Evolutionary conservation across 306 rosid genomes (phyloP), one percentile per base, ranked within the genome.

Genomic region (Quercus agrifolia): DNA sequence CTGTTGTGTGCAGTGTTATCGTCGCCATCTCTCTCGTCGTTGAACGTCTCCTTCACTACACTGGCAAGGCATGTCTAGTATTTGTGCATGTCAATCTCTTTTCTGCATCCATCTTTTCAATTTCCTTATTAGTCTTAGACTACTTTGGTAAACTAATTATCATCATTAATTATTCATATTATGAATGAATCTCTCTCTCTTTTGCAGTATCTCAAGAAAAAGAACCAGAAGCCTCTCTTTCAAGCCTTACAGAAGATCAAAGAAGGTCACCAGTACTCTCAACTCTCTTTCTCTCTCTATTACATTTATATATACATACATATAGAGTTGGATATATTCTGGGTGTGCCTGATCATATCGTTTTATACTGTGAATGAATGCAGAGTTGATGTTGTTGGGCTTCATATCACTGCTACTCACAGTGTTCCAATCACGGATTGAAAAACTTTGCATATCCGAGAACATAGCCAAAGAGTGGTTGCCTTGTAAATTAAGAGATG

Each of bases 351-450:
- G 0, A 27, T 5, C 23, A 6, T 58, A 57, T 74, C 10, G 20
- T 55, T 20, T 20, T 14, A 35, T 58, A 1, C 0, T 15, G 35
- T 28, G 71, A 18, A 25, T 14, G 1, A 11, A 33, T 44, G 81
- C 80, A 83, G 86, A 83, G 78, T 79, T 83, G 77, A 83, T 83
- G 86, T 70, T 79, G 14, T 51, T 83, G 64, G 86, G 86, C 9
- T 83, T 83, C 70, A 83, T 83, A 75, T 83, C 86, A 10, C 80
- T 83, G 62, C 80, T 83, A 20, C 74, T 83, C 23, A 38, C 80
- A 5, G 83, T 83, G 71, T 59, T 71, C 63, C 86, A 83, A 79
- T 28, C 10, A 3, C 73, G 71, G 57, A 79, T 83, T 33, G 49
- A 49, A 58, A 52, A 71, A 56, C 70, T 83, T 25, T 83, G 86